Percentiles rank a stretch among this genome's conserved stretches.
phyloP scores from a whole-genome alignment of 768 basidiomycete species.

The Lepiota venenata region DNA sequence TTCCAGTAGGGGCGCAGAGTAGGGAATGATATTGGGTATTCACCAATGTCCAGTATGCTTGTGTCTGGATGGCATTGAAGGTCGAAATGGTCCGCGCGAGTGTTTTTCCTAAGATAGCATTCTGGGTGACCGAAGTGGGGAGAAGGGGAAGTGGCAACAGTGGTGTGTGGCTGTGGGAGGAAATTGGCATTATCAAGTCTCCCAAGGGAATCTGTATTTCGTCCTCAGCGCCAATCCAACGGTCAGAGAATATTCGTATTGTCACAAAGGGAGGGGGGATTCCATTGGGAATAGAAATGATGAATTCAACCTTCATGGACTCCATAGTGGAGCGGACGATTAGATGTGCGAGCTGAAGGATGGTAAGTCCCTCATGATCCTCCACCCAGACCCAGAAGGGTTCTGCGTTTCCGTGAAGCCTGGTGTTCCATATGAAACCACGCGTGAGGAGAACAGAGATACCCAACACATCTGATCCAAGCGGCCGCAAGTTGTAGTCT shows the following conservation, averaged over 20 bases:
- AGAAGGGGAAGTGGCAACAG: conserved; percentile 78
- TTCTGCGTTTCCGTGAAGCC: conserved; percentile 71
- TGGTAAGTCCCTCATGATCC: conserved; percentile 74
- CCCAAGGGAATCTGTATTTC: conserved; percentile 62
- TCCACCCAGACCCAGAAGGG: conserved; percentile 98
- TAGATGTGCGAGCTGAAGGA: conserved; percentile 77
- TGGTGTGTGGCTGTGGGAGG: conserved; percentile 53
- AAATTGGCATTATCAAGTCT: conserved; percentile 70
- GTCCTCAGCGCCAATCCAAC: conserved; percentile 91
- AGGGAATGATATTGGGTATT: conserved; percentile 67
- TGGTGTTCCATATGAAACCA: conserved; percentile 77
- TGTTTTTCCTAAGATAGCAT: conserved; percentile 40
- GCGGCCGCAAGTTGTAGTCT: conserved; percentile 69
- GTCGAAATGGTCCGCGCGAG: conserved; percentile 45
- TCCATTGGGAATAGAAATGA: conserved; percentile 67
- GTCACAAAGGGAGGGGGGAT: conserved; percentile 62
- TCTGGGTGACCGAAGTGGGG: conserved; percentile 46
- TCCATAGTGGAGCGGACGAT: conserved; percentile 66
- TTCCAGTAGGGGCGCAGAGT: conserved; percentile 74
- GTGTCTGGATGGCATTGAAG: conserved; percentile 88
- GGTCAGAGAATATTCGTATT: conserved; percentile 81
- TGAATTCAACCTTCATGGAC: conserved; percentile 65
- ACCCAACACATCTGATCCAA: conserved; percentile 80
- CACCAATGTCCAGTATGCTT: conserved; percentile 79
- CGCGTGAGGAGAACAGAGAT: conserved; percentile 62